Evolutionary conservation across 2,329 filamentous ascomycete genomes (phyloP), one percentile per base, ranked within the genome.

Genomic region (Alternaria atra): DNA sequence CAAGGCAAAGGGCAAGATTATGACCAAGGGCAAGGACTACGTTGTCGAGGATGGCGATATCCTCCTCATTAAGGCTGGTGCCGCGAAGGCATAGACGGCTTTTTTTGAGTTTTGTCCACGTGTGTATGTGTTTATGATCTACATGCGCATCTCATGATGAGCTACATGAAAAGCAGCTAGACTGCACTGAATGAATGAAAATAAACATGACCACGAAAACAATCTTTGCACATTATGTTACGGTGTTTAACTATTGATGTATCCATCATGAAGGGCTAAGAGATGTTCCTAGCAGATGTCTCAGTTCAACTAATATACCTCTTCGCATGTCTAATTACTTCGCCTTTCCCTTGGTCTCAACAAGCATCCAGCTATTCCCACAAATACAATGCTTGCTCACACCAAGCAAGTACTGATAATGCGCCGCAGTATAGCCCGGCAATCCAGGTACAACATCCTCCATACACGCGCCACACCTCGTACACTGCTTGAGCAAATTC

Each of bases 21-120:
- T 97, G 90, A 98, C 94, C 60, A 99, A 99, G 86, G 95, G 95
- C 77, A 98, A 98, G 85, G 94, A 98, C 52, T 98, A 99, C 79
- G 87, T 94, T 6, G 89, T 95, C 10, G 89, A 94, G 78, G 92
- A 96, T 76, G 92, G 92, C 51, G 92, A 90, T 76, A 87, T 90
- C 71, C 79, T 97, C 70, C 87, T 97, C 73, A 93, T 97, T 86
- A 97, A 97, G 86, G 91, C 91, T 32, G 91, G 91, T 82, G 91
- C 91, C 53, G 91, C 91, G 70, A 94, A 94, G 86, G 83, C 84
- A 66, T 91, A 83, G 55, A 66, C 23, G 17, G 37, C 34, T 57
- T 62, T 55, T 61, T 32, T 29, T 37, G 47, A 42, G 42, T 57
- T 37, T 52, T 35, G 39, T 53, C 29, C 23, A 52, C 20, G 46